Percentiles rank a stretch among this genome's conserved stretches.
Conservation (phyloP, 345 rosid genomes). For the Bretschneidera sinensis region DNA sequence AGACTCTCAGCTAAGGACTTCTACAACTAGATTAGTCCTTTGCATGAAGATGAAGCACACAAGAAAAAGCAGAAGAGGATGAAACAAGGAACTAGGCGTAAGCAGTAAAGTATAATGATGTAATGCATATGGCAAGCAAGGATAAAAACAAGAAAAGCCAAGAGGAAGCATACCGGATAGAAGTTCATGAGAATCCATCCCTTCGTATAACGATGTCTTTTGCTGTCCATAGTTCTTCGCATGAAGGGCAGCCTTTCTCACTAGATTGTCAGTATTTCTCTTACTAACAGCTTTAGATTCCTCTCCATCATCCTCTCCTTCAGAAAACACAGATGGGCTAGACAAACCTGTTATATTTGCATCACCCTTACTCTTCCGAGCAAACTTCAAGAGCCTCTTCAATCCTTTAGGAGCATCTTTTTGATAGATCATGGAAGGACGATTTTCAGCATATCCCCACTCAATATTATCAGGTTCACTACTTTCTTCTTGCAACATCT, state of each 20-base stretch:
- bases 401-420: slow-evolving; percentile 66
- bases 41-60: too few species aligned
- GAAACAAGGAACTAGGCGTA: too few species aligned
- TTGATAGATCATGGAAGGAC: slow-evolving; percentile 45
- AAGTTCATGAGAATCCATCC: slow-evolving; percentile 30
- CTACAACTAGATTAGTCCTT: too few species aligned
- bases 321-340: slow-evolving; percentile 58
- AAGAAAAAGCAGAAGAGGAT: too few species aligned
- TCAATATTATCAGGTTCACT: slow-evolving; percentile 52
- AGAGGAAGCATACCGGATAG: slow-evolving; percentile 33
- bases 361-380: slow-evolving; percentile 65
- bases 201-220: slow-evolving; percentile 19
- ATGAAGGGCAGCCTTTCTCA: slow-evolving; percentile 44
- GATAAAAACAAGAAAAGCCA: neutral
- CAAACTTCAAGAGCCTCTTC: slow-evolving; percentile 65
- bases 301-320: slow-evolving; percentile 62
- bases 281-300: slow-evolving; percentile 41
- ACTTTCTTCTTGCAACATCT: slow-evolving; percentile 72
- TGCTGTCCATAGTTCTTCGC: slow-evolving; percentile 37
- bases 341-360: slow-evolving; percentile 52
- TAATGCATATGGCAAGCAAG: neutral
- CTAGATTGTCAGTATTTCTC: slow-evolving; percentile 42
- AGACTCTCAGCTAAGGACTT: neutral
- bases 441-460: slow-evolving; percentile 73
- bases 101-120: neutral